Evolutionary conservation across 208 protist genomes (phyloP), one percentile per base, ranked within the genome.

Genomic region (Crithidia expoeki): DNA sequence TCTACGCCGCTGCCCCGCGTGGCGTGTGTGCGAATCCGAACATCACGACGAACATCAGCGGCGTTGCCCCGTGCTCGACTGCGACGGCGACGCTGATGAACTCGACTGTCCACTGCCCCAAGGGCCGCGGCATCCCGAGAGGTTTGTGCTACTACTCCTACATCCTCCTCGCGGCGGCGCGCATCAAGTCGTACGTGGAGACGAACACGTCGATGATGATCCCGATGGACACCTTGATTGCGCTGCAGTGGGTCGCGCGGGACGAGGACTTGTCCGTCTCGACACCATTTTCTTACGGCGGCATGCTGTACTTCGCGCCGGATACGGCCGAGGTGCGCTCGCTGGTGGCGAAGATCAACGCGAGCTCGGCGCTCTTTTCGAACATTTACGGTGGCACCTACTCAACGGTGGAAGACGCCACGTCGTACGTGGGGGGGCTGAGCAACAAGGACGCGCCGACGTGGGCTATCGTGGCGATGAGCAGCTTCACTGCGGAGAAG

Each of bases 181-280:
- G 27, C 32, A 58, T 53, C 33, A 0, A 0, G 56, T 42, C 0
- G 74, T 52, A 12, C 19, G 68, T 76, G 23, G 2, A 28, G 12
- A 46, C 28, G 51, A 68, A 79, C 67, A 72, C 80, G 17, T 64
- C 80, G 4, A 33, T 23, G 21, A 60, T 83, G 33, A 81, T 82
- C n/a, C 40, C 53, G 19, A 57, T 92, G 42, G 83, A 88, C 30
- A 52, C 78, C 52, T 52, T 85, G 58, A 83, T 88, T 17, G 25
- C 60, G n/a, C n/a, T 87, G 30, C 76, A 92, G 76, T 87, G 85
- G 85, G 36, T n/a, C 74, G 34, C 69, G 50, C 34, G 72, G 81
- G 16, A 61, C 84, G 11, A 36, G 14, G 69, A 72, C 34, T 68
- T 57, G 42, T 79, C 61, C 19, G 28, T 64, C 17, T 63, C 56